Conservation (phyloP, 2,329 filamentous ascomycete genomes). For the Aspergillus proliferans region DNA sequence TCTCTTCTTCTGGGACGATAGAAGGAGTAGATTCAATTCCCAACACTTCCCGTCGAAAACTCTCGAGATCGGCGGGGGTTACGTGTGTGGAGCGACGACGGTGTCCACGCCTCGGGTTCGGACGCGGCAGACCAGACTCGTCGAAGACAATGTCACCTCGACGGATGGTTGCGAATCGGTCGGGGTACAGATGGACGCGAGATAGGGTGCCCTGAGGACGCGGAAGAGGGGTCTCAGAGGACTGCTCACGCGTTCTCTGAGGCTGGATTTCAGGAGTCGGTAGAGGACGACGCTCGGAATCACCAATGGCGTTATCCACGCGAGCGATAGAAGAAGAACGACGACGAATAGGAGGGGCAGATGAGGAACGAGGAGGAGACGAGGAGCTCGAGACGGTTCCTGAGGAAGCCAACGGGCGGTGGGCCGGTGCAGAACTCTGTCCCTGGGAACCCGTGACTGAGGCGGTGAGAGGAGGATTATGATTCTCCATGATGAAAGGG, state of each 20-base stretch:
- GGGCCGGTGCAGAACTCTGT: slow-evolving; percentile 12
- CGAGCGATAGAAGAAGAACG: neutral
- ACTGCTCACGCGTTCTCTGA: neutral
- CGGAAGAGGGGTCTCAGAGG: neutral
- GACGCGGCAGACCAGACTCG: slow-evolving; percentile 20
- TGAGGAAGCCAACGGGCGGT: slow-evolving; percentile 17
- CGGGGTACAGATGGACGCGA: neutral
- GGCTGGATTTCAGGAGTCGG: neutral
- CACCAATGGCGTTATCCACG: neutral
- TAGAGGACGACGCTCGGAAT: neutral
- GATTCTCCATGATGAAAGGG: slow-evolving; percentile 4
- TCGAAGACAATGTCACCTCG: slow-evolving; percentile 23
- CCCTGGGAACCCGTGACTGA: slow-evolving; percentile 4
- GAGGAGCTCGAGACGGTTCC: neutral
- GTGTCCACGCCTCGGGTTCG: slow-evolving; percentile 32
- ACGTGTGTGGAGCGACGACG: slow-evolving; percentile 39
- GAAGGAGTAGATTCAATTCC: slow-evolving; percentile 20
- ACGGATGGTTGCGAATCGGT: slow-evolving; percentile 5
- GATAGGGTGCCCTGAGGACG: neutral
- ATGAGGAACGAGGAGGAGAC: neutral
- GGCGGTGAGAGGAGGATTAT: slow-evolving; percentile 5
- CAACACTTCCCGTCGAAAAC: slow-evolving; percentile 31
- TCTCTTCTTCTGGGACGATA: slow-evolving; percentile 26
- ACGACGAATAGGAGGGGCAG: neutral
- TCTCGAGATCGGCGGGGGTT: slow-evolving; percentile 32